Evolutionary conservation across 768 basidiomycete species (phyloP).

Genomic region (Naematelia encephala): DNA sequence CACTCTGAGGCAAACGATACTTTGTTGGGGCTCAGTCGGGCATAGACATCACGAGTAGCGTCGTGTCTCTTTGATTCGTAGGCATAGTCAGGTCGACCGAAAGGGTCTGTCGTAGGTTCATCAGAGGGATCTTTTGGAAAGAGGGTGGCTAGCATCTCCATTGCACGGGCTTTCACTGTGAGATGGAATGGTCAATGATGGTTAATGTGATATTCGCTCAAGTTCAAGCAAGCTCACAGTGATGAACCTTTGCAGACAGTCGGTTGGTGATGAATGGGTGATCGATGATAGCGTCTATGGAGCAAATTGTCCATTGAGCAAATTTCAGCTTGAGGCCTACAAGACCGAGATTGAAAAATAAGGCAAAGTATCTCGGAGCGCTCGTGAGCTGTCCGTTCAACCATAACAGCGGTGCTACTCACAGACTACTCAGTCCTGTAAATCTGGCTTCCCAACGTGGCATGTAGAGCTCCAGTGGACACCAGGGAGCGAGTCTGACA

Average conservation of each 20-base stretch:
- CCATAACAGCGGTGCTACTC: not conserved
- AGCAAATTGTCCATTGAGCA: not conserved
- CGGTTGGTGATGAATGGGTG: not conserved
- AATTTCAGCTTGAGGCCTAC: not conserved
- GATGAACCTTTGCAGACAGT: not conserved
- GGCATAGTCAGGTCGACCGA: not conserved
- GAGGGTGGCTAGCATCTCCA: not conserved
- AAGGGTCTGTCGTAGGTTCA: no score
- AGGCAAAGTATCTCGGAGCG: not conserved
- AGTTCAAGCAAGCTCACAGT: not conserved
- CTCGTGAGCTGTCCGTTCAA: not conserved
- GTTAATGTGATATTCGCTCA: no score
- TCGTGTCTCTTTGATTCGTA: not conserved
- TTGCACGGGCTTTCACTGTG: not conserved
- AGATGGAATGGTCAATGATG: no score
- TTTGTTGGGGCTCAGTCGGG: not conserved
- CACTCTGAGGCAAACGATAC: not conserved
- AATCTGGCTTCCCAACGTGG: not conserved
- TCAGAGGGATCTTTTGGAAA: not conserved
- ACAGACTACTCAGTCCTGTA: not conserved
- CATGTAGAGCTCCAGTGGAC: not conserved
- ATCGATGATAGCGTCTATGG: not conserved
- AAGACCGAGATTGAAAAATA: not conserved
- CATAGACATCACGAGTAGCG: not conserved
- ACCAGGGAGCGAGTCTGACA: not conserved